These are phyloP conservation scores for Murraya paniculata DNA, from an alignment of 345 rosid genomes.

Conservation along the genomic window DNA sequence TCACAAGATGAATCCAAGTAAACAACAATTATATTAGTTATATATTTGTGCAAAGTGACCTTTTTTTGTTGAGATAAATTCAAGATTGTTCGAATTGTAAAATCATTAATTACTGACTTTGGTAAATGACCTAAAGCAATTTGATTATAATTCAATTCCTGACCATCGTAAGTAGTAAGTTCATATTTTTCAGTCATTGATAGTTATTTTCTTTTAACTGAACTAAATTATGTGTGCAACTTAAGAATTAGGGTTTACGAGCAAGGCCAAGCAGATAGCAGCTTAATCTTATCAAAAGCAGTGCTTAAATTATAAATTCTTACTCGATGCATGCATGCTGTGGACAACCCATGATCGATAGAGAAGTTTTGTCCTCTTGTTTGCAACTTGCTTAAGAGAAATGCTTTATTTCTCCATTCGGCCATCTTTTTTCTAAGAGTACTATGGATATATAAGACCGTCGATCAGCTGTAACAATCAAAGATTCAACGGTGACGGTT, in stretches of 20 bases:
- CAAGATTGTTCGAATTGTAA: too few species aligned
- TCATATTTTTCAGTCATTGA: too few species aligned
- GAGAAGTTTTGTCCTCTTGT: background rate
- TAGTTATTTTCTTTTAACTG: background rate
- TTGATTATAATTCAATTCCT: too few species aligned
- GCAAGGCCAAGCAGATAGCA: background rate
- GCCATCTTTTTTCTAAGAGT: background rate
- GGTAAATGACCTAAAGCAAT: too few species aligned
- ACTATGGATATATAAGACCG: background rate
- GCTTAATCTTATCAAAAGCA: constrained; percentile 8
- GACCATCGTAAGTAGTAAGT: too few species aligned
- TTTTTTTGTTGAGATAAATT: too few species aligned
- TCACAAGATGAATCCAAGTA: too few species aligned
- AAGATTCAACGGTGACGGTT: background rate
- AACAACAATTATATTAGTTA: too few species aligned
- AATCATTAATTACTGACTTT: too few species aligned
- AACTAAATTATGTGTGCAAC: background rate
- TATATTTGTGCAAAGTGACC: background rate
- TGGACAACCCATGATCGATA: too few species aligned
- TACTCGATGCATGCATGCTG: background rate
- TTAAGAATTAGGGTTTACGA: background rate
- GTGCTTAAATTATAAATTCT: background rate
- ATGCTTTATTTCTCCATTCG: background rate
- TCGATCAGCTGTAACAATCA: background rate
- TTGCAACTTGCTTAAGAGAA: constrained; percentile 1